phyloP scores from a whole-genome alignment of 225 moss, liverwort and hornwort species.

The Physcomitrellopsis africana region DNA sequence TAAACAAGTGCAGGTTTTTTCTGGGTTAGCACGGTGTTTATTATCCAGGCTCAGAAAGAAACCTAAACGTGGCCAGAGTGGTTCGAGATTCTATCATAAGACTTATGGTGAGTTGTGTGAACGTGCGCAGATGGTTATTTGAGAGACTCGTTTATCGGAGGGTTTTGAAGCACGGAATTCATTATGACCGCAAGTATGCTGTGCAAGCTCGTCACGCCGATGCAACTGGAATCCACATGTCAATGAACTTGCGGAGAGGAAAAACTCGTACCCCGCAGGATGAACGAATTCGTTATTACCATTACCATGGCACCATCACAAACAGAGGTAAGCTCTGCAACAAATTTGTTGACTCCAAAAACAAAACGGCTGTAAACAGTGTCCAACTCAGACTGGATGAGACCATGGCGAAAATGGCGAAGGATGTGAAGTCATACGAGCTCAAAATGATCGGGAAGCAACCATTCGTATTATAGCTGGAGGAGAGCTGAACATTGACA shows the following conservation, averaged over 20 bases:
- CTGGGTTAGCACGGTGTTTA: too few relatives aligned
- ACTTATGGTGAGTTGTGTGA: neutral
- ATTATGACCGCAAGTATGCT: too few relatives aligned
- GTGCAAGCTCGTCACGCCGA: constrained; percentile 26
- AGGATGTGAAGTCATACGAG: neutral
- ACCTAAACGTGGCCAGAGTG: too few relatives aligned
- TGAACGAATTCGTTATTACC: constrained; percentile 23
- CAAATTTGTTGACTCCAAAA: neutral
- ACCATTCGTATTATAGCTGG: constrained; percentile 6
- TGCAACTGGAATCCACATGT: constrained; percentile 29
- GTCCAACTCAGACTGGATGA: constrained; percentile 8
- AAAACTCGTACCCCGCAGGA: neutral
- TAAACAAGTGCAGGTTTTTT: too few relatives aligned
- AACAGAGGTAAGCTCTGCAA: constrained; percentile 15
- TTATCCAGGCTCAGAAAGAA: too few relatives aligned
- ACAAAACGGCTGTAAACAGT: neutral
- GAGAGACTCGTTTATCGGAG: constrained; percentile 27
- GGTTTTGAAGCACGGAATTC: neutral
- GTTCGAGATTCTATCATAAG: too few relatives aligned
- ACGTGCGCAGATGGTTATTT: constrained; percentile 21
- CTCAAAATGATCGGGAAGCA: neutral
- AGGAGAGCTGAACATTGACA: too few relatives aligned
- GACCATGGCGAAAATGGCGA: constrained; percentile 2
- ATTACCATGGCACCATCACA: constrained; percentile 31
- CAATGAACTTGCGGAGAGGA: constrained; percentile 28